A percentile compares a stretch with the other conserved stretches of the same genome.
Conservation (phyloP, 805 yeast species). For the Myxozyma nipponensis region DNA sequence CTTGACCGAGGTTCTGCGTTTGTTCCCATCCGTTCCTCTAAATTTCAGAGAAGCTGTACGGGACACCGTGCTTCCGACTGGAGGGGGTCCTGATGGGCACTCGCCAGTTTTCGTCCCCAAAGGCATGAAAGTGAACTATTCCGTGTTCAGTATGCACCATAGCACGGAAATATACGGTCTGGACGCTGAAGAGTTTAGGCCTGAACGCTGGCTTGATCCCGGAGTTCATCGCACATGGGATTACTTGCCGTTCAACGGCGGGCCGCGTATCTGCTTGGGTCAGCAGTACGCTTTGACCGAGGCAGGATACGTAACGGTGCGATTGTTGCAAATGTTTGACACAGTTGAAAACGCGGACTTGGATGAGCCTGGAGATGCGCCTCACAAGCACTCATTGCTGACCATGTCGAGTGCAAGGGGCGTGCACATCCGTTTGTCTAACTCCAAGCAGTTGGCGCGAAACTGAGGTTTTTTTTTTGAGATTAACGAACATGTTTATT, state of each 20-base stretch:
- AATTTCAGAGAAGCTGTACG: constrained; percentile 47
- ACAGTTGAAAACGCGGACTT: constrained; percentile 22
- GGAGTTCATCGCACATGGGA: constrained; percentile 44
- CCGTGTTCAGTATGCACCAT: constrained; percentile 46
- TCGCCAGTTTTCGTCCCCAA: constrained; percentile 44
- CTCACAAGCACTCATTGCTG: constrained; percentile 10
- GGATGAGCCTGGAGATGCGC: constrained; percentile 7
- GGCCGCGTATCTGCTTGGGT: constrained; percentile 54
- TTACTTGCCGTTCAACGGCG: constrained; percentile 53
- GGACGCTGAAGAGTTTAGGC: constrained; percentile 45
- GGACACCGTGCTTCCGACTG: constrained; percentile 49
- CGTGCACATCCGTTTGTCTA: constrained; percentile 11
- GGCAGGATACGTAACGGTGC: constrained; percentile 44
- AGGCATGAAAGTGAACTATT: constrained; percentile 44
- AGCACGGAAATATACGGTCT: constrained; percentile 42
- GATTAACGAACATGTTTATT: no score
- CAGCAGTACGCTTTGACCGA: constrained; percentile 56
- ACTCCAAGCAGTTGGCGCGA: no score
- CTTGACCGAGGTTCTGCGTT: constrained; percentile 47
- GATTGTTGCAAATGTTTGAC: constrained; percentile 39
- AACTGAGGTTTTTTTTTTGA: no score
- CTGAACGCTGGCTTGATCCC: constrained; percentile 47
- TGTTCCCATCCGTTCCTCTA: constrained; percentile 51
- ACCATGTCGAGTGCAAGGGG: constrained; percentile 15
- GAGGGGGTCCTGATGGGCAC: constrained; percentile 46